Base-by-base conservation (phyloP, 1,284 basidiomycete species). In the Tilletia indica region DNA sequence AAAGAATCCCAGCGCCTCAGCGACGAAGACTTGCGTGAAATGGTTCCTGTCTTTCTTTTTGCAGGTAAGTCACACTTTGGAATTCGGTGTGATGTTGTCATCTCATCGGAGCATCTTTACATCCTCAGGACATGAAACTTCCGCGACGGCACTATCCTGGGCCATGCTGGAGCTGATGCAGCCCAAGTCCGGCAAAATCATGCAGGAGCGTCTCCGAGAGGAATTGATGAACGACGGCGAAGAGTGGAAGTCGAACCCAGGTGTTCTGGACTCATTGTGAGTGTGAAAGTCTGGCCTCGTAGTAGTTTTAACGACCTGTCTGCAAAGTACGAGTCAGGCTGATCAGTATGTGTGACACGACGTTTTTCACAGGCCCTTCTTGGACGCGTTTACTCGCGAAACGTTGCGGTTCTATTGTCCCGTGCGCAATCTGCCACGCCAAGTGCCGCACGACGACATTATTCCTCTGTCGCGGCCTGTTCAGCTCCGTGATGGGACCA, bases 41-140 rank as follows among this genome's bases (percentile, higher is more conserved):
- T 64, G 36, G 61, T 64, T 4, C 61, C 61, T 34, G 36, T 64
- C 36, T 39, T 64, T 16, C 34, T 64, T 4, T 64, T 64, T 39
- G 61, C 61, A 4, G 61, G 61, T 64, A 16, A 19, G 61, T 19
- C 12, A 16, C 34, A 39, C 61, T 25, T 31, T 19, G 51, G 21
- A 25, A 19, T n/a, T 54, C 51, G 51, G 8, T 54, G 51, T 12
- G 12, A 9, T 45, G 9, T 45, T 14, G 9, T 14, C 42, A 25
- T 12, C 56, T 58, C 25, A 58, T 31, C 56, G 42, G 21, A 25
- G 25, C 25, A 31, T 31, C 25, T 31, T 34, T 31, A 14, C 25
- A n/a, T 64, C 12, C n/a, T 11, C 61, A 64, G 61, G 61, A 8
- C 61, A 64, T 38, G 61, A 64, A 42, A 64, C 61, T 16, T 39